Conservation (phyloP, 495 filamentous ascomycete species). For the Platismatia glauca region DNA sequence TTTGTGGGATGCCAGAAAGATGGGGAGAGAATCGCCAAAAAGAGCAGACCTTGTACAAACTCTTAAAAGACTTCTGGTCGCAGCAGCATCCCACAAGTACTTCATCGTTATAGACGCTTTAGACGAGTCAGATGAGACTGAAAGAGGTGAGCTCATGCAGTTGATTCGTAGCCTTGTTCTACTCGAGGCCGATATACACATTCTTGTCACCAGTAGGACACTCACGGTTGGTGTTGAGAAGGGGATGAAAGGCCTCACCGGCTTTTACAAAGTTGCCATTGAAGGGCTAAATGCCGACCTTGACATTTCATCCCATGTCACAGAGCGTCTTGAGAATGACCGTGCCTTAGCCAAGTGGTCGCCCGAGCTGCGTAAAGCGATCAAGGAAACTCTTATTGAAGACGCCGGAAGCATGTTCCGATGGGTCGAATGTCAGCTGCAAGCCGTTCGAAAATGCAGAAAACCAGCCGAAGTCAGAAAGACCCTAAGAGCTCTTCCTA, state of each 20-base stretch:
- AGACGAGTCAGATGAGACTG: not conserved
- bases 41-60: not conserved
- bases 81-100: not conserved
- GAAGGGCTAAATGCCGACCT: not conserved
- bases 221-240: not conserved
- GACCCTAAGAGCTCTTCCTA: conserved; percentile 29
- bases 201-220: not conserved
- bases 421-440: conserved; percentile 35
- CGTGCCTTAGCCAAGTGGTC: not conserved
- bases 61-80: not conserved
- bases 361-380: not conserved
- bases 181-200: not conserved
- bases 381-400: not conserved
- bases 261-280: not conserved
- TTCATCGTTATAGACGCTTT: not conserved
- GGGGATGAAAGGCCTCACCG: not conserved
- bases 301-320: not conserved
- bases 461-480: conserved; percentile 21
- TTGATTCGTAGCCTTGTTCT: not conserved
- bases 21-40: not conserved
- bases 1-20: not conserved
- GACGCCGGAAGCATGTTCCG: conserved; percentile 25
- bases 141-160: not conserved
- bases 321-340: not conserved
- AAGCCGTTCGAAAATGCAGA: conserved; percentile 28